Evolutionary conservation across 371 early-diverging fungal genomes (phyloP).

Genomic region (Batrachochytrium dendrobatidis): DNA sequence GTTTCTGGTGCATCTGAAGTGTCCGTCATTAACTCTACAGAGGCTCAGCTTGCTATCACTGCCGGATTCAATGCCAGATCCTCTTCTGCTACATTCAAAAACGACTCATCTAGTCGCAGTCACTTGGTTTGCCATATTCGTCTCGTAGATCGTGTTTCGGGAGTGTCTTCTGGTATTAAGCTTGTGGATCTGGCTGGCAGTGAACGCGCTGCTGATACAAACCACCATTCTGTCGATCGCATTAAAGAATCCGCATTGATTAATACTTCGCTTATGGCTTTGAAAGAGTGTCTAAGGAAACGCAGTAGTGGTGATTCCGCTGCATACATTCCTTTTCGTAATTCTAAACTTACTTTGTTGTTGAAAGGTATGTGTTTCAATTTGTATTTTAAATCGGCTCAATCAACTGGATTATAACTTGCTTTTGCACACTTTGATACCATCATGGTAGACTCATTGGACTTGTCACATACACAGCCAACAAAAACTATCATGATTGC

Average conservation of each 20-base stretch:
- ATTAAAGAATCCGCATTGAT: conserved; percentile 83
- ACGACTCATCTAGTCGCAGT: neutral
- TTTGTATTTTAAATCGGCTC: no score
- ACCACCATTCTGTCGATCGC: conserved; percentile 9
- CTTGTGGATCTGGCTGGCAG: conserved; percentile 54
- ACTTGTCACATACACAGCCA: no score
- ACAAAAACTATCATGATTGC: no score
- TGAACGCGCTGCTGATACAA: conserved; percentile 42
- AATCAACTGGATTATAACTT: no score
- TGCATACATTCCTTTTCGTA: conserved; percentile 33
- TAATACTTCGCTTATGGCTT: conserved; percentile 93
- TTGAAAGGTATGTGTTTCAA: no score
- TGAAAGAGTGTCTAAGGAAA: conserved; percentile 93
- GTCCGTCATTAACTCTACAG: neutral
- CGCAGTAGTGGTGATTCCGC: neutral
- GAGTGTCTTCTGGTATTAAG: no score
- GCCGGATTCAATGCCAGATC: no score
- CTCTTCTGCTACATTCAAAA: no score
- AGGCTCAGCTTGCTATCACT: no score
- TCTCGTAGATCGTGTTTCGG: neutral
- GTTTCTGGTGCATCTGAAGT: no score
- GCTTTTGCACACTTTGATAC: no score
- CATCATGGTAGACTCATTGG: no score
- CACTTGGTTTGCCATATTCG: neutral
- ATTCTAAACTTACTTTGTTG: conserved; percentile 34